Conservation (phyloP, 306 rosid genomes). For the Luffa aegyptiaca region DNA sequence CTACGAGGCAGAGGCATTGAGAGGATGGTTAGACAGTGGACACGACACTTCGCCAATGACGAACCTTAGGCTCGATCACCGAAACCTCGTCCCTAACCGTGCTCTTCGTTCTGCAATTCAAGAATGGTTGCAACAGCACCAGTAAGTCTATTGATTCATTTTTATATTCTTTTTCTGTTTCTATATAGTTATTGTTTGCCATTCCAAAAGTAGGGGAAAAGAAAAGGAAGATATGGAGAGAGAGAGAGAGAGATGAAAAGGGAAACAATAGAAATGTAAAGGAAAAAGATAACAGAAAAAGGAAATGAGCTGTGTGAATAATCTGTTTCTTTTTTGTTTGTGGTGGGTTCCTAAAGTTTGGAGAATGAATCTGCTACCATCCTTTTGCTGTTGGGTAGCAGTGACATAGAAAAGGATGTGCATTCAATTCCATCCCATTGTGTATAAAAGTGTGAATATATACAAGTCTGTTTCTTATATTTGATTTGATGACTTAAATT, state of each 20-base stretch:
- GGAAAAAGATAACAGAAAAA: background rate
- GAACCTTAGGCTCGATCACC: slow-evolving; percentile 42
- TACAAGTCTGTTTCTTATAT: background rate
- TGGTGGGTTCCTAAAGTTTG: background rate
- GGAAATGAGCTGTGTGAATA: background rate
- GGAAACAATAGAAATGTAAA: background rate
- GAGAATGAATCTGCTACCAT: slow-evolving; percentile 10
- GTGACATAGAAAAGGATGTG: background rate
- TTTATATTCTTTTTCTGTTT: background rate
- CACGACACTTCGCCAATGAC: slow-evolving; percentile 72
- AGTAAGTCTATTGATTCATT: slow-evolving; percentile 1
- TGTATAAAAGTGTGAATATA: background rate
- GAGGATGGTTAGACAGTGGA: slow-evolving; percentile 68
- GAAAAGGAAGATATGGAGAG: background rate
- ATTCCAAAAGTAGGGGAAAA: background rate
- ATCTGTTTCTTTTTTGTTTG: background rate
- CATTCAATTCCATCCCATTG: background rate
- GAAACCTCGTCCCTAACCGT: slow-evolving; percentile 56
- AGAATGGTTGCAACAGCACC: slow-evolving; percentile 60
- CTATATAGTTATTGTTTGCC: background rate
- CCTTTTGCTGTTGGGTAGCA: background rate
- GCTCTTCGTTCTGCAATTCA: slow-evolving; percentile 67
- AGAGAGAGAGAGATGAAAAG: background rate
- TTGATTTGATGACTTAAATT: background rate
- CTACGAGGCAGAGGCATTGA: slow-evolving; percentile 71